phyloP scores from a whole-genome alignment of 225 moss, liverwort and hornwort genomes.

The Straminergon stramineum region DNA sequence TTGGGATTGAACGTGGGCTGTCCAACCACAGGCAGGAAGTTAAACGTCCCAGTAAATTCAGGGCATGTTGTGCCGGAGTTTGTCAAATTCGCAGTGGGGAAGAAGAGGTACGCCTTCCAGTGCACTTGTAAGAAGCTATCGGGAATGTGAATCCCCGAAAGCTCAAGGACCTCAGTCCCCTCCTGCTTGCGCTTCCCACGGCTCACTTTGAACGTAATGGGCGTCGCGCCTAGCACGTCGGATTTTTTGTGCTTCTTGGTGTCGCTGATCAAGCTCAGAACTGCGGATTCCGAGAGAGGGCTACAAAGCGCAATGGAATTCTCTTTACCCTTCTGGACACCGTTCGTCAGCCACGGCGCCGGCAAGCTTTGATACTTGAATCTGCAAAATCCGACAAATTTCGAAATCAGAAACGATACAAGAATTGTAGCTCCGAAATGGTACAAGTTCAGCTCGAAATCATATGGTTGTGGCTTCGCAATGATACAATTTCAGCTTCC shows the following conservation, averaged over 20 bases:
- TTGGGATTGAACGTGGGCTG: background rate
- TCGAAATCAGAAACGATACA: background rate
- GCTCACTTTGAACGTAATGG: background rate
- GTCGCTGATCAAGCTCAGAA: background rate
- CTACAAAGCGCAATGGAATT: background rate
- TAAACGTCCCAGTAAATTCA: conserved; percentile 22
- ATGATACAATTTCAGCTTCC: background rate
- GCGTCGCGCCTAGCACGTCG: background rate
- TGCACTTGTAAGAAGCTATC: background rate
- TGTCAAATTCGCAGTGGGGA: background rate
- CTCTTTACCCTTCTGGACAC: background rate
- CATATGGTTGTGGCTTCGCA: background rate
- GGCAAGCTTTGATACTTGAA: background rate
- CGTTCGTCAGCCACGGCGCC: conserved; percentile 1
- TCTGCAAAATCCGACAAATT: background rate
- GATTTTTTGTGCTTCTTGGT: background rate
- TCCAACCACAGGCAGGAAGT: conserved; percentile 18
- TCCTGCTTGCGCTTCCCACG: background rate
- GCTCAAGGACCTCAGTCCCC: background rate
- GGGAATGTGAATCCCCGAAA: conserved; percentile 7
- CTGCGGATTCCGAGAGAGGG: background rate
- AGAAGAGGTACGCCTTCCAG: conserved; percentile 14
- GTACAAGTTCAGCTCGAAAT: background rate
- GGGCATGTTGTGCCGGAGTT: background rate
- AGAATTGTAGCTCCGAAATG: background rate